Percentiles rank a stretch among this genome's conserved stretches.
These are phyloP conservation scores for Ceratocystis huliohia DNA, from an alignment of 2,329 filamentous ascomycete species.

Conservation along the genomic window DNA sequence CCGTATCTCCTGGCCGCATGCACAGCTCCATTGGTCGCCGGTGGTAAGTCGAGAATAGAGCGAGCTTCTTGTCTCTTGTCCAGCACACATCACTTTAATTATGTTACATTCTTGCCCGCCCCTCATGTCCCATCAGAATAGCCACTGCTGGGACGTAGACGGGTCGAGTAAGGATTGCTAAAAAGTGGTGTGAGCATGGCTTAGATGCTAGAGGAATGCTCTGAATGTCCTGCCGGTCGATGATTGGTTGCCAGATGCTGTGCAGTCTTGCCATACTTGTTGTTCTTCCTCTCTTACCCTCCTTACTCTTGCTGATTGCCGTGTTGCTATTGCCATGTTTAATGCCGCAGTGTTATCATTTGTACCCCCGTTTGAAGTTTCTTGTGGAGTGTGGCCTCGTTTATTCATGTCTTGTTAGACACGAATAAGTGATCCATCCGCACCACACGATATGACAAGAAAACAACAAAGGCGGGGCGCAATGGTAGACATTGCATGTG, in stretches of 20 bases:
- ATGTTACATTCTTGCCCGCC: background rate
- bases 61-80: background rate
- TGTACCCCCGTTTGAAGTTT: background rate
- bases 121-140: slow-evolving; percentile 1
- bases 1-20: slow-evolving; percentile 50
- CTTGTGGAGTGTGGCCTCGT: slow-evolving; percentile 1
- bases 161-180: background rate
- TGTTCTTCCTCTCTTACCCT: background rate
- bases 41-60: slow-evolving; percentile 35
- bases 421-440: background rate
- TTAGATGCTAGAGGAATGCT: background rate
- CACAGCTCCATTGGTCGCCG: slow-evolving; percentile 39
- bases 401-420: slow-evolving; percentile 8
- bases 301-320: background rate
- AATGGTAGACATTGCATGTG: background rate
- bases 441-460: background rate
- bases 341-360: too few species aligned
- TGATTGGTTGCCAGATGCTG: background rate
- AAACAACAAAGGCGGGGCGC: background rate
- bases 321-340: background rate
- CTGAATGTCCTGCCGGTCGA: background rate
- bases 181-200: background rate
- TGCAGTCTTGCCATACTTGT: slow-evolving; percentile 1
- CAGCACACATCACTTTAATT: background rate
- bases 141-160: slow-evolving; percentile 1